A percentile compares a stretch with the other conserved stretches of the same genome.
Evolutionary conservation across 148 eudicot species (phyloP).

Genomic region (Silene uniflora): DNA sequence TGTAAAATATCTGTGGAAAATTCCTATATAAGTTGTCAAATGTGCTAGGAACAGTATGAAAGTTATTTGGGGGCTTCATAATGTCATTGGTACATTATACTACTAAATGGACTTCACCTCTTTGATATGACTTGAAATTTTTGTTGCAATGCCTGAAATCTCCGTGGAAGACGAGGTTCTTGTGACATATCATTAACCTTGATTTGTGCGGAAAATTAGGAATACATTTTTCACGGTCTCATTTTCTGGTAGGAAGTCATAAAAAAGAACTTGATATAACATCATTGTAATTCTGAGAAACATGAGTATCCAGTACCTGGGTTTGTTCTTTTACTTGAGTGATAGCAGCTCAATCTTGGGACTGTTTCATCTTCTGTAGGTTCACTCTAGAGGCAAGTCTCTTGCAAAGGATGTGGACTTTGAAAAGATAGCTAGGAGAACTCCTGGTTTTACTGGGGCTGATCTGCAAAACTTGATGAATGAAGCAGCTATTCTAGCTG

Average conservation of each 20-base stretch:
- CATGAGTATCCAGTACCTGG: neutral
- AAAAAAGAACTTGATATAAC: neutral
- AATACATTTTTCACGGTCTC: neutral
- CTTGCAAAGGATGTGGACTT: slow-evolving; percentile 97
- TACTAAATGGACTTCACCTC: too few species aligned
- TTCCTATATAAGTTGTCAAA: neutral
- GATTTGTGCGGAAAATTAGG: neutral
- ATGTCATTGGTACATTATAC: too few species aligned
- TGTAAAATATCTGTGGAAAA: too few species aligned
- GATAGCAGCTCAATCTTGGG: neutral
- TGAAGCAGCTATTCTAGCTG: slow-evolving; percentile 99
- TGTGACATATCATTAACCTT: too few species aligned
- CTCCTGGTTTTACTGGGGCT: slow-evolving; percentile 98
- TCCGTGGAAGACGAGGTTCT: too few species aligned
- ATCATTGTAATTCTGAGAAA: neutral
- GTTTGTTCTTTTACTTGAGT: neutral
- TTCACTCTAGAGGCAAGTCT: slow-evolving; percentile 98
- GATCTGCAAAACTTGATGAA: slow-evolving; percentile 98
- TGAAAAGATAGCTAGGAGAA: slow-evolving; percentile 91
- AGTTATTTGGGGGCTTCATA: neutral
- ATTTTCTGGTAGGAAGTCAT: neutral
- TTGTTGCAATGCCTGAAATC: too few species aligned
- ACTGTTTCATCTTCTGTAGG: slow-evolving; percentile 36
- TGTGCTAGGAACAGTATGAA: neutral
- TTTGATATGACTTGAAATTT: too few species aligned